phyloP scores from a whole-genome alignment of 768 basidiomycete genomes.

The Kwoniella sp. region DNA sequence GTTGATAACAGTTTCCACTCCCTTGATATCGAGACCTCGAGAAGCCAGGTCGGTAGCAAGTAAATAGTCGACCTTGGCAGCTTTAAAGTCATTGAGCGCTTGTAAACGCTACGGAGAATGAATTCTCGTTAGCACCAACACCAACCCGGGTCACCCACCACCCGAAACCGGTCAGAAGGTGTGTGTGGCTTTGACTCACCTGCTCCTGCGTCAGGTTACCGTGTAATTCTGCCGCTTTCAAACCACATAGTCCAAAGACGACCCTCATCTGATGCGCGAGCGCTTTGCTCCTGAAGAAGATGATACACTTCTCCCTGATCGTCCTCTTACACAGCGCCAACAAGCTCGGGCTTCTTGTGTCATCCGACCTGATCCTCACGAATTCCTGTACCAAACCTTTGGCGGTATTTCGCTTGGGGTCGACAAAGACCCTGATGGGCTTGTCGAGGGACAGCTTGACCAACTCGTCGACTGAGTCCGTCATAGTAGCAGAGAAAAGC shows the following conservation, averaged over 20 bases:
- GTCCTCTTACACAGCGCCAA: conserved; percentile 79
- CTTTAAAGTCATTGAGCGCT: conserved; percentile 83
- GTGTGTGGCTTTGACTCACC: too few species aligned
- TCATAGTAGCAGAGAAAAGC: conserved; percentile 99
- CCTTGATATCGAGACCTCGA: conserved; percentile 94
- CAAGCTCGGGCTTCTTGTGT: conserved; percentile 54
- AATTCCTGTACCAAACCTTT: conserved; percentile 90
- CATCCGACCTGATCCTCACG: conserved; percentile 74
- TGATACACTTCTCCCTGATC: conserved; percentile 78
- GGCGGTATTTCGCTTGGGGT: conserved; percentile 85
- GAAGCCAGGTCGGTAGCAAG: conserved; percentile 97
- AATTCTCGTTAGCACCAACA: too few species aligned
- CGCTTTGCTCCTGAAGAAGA: conserved; percentile 96
- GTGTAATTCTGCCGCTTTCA: conserved; percentile 90
- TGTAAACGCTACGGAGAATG: conserved; percentile 67
- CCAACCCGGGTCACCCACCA: too few species aligned
- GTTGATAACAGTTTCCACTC: conserved; percentile 95
- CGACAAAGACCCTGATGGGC: conserved; percentile 92
- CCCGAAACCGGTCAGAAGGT: too few species aligned
- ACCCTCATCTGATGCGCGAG: conserved; percentile 96
- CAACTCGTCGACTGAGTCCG: conserved; percentile 90
- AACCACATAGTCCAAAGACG: conserved; percentile 71
- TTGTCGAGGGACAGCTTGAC: conserved; percentile 89
- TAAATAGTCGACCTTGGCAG: conserved; percentile 82
- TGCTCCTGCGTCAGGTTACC: conserved; percentile 96